Percentiles rank a stretch among this genome's conserved stretches.
Conservation (phyloP, 2,329 filamentous ascomycete genomes). For the Fusarium hainanense region DNA sequence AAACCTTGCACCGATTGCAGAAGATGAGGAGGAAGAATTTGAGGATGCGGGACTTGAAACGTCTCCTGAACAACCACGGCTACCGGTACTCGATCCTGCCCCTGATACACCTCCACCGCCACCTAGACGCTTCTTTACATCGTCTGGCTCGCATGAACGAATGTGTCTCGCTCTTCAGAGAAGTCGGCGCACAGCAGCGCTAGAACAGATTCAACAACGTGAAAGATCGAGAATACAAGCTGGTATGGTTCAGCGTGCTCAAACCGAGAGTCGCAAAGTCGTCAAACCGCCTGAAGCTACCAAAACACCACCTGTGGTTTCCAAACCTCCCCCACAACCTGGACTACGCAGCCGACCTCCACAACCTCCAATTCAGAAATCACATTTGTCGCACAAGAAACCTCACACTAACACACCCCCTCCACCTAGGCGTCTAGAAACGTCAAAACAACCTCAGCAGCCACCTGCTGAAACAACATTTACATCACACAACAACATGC, state of each 20-base stretch:
- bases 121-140: conserved; percentile 52
- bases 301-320: not conserved
- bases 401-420: not conserved
- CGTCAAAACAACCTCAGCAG: not conserved
- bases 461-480: not conserved
- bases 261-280: conserved; percentile 15
- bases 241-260: conserved; percentile 26
- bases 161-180: conserved; percentile 51
- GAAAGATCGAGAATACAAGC: conserved; percentile 43
- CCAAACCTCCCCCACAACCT: not conserved
- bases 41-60: conserved; percentile 28
- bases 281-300: not conserved
- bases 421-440: not conserved
- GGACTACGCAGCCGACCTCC: conserved; percentile 1
- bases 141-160: conserved; percentile 51
- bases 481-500: not conserved
- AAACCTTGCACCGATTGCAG: conserved; percentile 20
- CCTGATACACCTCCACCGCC: conserved; percentile 25
- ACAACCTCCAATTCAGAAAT: not conserved
- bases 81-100: conserved; percentile 19
- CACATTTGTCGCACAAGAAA: conserved; percentile 2
- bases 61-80: conserved; percentile 21
- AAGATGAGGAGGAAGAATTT: conserved; percentile 25
- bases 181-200: conserved; percentile 50
- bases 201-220: conserved; percentile 45